Evolutionary conservation across 352 stramenopile species (phyloP).

Genomic region (Phytophthora rubi): DNA sequence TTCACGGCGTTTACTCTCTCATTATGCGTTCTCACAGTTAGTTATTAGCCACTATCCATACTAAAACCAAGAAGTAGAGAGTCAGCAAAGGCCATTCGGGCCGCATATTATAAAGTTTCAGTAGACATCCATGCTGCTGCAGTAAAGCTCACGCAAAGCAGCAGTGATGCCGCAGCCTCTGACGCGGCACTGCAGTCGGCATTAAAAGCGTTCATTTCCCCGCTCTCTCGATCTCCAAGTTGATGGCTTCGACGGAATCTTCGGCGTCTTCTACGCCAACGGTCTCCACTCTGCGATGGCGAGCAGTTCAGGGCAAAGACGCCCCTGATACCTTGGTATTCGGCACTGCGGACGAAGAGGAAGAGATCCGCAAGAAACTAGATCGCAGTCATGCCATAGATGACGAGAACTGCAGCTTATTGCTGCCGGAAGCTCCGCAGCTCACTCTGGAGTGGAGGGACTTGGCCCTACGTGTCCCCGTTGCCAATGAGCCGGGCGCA

Average conservation of each 20-base stretch:
- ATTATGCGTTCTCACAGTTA: slow-evolving; percentile 5
- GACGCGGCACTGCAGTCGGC: background rate
- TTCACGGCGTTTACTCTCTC: background rate
- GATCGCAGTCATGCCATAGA: background rate
- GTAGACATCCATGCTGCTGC: background rate
- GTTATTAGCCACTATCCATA: background rate
- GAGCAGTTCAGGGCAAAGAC: slow-evolving; percentile 17
- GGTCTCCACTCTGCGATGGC: slow-evolving; percentile 14
- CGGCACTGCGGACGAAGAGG: slow-evolving; percentile 14
- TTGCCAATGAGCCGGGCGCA: slow-evolving; percentile 25
- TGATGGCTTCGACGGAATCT: slow-evolving; percentile 6
- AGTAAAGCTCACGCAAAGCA: slow-evolving; percentile 24
- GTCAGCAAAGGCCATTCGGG: slow-evolving; percentile 10
- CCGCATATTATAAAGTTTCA: background rate
- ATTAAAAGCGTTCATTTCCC: background rate
- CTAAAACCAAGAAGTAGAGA: slow-evolving; percentile 4
- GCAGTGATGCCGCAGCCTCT: slow-evolving; percentile 1
- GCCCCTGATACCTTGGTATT: background rate
- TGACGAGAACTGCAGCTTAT: slow-evolving; percentile 3
- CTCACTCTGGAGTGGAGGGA: slow-evolving; percentile 46
- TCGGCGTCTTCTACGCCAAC: background rate
- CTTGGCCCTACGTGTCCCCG: slow-evolving; percentile 32
- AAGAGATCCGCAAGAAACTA: slow-evolving; percentile 9
- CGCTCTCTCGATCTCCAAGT: background rate
- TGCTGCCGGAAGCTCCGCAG: slow-evolving; percentile 16